Base-by-base conservation (phyloP, 495 filamentous ascomycete genomes). In the Staphylotrichum tortipilum region DNA sequence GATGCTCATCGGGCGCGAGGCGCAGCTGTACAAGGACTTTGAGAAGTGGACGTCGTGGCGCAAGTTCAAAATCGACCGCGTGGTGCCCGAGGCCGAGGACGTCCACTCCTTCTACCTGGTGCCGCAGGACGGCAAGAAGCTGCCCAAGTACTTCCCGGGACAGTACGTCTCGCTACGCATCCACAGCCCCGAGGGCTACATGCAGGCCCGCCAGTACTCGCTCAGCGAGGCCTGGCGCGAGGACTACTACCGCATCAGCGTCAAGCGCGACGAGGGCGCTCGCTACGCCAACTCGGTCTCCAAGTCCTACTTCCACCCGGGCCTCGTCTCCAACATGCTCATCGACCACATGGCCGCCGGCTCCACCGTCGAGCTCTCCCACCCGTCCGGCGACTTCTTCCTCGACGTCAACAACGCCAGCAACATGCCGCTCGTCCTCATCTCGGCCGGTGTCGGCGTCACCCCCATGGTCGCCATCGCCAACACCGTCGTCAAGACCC, bases 41-140 rank as follows among this genome's bases (percentile, higher is more conserved):
- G 61, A 69, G 31, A 68, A 66, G 39, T 87, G 84, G 84, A 71
- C 64, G 4, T 68, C 78, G 42, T 87, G 82, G 82, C 70, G 81
- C 31, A 73, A 80, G 22, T 87, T 88, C 71, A 74, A 72, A 53
- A 75, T 89, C 60, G 70, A 74, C 53, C 60, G 73, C 23, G 85
- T 85, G 56, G 72, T 80, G 22, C 62, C 63, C 44, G 83, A 88
- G 64, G 72, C 77, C 7, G 73, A 76, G 3, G 79, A 81, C 55
- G 82, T 88, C 60, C 81, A 74, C 44, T 84, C 80, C 18, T 85
- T 87, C 70, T 83, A 87, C 61, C 78, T 87, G 17, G 68, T 74
- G 36, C 84, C 85, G 1, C 72, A 79, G 50, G 83, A 88, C 50
- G 76, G 70, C 44, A 64, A 74, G 52, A 65, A 71, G 22, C 69